Evolutionary conservation across 2,329 filamentous ascomycete genomes (phyloP).

Genomic region (Metarhizium anisopliae): DNA sequence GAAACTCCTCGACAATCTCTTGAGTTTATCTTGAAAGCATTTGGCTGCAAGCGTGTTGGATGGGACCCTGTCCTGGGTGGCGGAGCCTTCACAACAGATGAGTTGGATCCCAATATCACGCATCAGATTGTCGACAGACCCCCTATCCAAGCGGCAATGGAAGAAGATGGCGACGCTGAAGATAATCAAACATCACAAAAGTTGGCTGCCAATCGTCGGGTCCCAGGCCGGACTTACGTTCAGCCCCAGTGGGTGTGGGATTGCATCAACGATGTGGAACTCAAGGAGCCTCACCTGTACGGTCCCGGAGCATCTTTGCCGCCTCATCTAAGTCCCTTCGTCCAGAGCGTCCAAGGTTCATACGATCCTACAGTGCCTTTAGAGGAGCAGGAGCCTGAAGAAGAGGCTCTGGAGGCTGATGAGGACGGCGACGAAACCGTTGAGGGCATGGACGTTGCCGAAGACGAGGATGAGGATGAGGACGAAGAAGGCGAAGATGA

Average conservation of each 20-base stretch:
- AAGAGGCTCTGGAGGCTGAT: constrained; percentile 66
- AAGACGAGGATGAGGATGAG: constrained; percentile 38
- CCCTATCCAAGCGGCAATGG: constrained; percentile 51
- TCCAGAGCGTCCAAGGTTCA: constrained; percentile 74
- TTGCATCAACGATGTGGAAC: constrained; percentile 81
- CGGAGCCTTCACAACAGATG: constrained; percentile 84
- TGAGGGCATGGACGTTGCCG: constrained; percentile 52
- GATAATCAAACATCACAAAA: constrained; percentile 56
- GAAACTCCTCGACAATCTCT: constrained; percentile 85
- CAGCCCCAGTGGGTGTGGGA: constrained; percentile 99
- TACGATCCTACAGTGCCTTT: constrained; percentile 87
- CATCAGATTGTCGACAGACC: constrained; percentile 95
- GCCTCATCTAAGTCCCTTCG: constrained; percentile 92
- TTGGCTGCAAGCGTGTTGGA: constrained; percentile 90
- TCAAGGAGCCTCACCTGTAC: constrained; percentile 81
- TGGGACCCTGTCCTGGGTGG: constrained; percentile 90
- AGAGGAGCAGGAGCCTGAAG: constrained; percentile 80
- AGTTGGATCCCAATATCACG: constrained; percentile 80
- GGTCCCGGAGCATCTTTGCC: constrained; percentile 83
- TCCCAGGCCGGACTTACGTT: constrained; percentile 86
- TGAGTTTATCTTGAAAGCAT: constrained; percentile 87
- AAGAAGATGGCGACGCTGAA: constrained; percentile 39
- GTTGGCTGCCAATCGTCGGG: constrained; percentile 55
- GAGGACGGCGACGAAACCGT: constrained; percentile 58
- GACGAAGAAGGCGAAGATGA: constrained; percentile 33